phyloP scores from a whole-genome alignment of 768 basidiomycete genomes.

The Kwoniella europaea region DNA sequence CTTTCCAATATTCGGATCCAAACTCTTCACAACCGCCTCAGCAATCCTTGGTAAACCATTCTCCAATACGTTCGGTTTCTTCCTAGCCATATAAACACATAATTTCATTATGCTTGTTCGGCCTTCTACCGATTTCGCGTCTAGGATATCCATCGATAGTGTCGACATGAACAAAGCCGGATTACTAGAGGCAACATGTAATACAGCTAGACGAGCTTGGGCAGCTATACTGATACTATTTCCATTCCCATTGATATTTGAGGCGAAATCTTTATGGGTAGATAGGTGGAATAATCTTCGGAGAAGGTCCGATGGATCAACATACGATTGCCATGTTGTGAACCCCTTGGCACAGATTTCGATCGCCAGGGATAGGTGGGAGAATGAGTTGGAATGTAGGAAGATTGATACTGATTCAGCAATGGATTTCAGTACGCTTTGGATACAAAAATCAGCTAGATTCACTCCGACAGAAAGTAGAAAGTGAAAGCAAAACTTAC shows the following conservation, averaged over 20 bases:
- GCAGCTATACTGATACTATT: constrained; percentile 70
- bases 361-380: constrained; percentile 74
- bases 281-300: constrained; percentile 81
- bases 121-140: constrained; percentile 68
- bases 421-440: constrained; percentile 78
- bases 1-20: constrained; percentile 86
- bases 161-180: constrained; percentile 94
- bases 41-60: constrained; percentile 81
- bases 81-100: constrained; percentile 89
- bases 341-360: constrained; percentile 92
- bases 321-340: constrained; percentile 89
- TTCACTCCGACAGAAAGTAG: background rate
- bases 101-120: constrained; percentile 89
- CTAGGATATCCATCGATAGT: constrained; percentile 81
- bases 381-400: constrained; percentile 69
- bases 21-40: constrained; percentile 93
- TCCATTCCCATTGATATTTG: constrained; percentile 6
- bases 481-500: constrained; percentile 60
- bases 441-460: background rate
- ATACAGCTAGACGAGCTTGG: constrained; percentile 79
- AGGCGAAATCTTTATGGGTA: constrained; percentile 60
- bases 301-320: constrained; percentile 86
- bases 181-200: constrained; percentile 80
- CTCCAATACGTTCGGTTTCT: constrained; percentile 85
- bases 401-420: constrained; percentile 80